phyloP scores from a whole-genome alignment of 202 grass and related monocot species.

The Schoenoplectus triqueter region DNA sequence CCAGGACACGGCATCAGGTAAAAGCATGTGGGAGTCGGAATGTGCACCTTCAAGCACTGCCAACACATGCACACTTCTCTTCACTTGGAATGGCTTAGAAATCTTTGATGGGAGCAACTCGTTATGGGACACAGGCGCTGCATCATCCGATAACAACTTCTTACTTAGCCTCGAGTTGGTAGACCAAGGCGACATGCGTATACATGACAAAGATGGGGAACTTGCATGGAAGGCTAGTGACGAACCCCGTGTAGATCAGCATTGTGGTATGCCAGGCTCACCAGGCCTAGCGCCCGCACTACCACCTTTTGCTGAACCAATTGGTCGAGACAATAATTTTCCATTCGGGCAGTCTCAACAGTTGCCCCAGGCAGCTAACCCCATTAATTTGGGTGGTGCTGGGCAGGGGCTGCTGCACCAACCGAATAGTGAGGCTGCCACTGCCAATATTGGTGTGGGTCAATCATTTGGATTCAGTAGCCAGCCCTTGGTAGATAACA shows the following conservation, averaged over 20 bases:
- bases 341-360: slow-evolving; percentile 52
- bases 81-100: slow-evolving; percentile 72
- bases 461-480: slow-evolving; percentile 58
- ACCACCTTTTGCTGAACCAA: slow-evolving; percentile 66
- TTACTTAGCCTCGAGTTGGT: slow-evolving; percentile 72
- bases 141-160: slow-evolving; percentile 60
- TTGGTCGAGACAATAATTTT: slow-evolving; percentile 50
- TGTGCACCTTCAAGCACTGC: slow-evolving; percentile 67
- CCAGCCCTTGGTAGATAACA: slow-evolving; percentile 78
- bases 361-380: background rate
- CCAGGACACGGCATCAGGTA: slow-evolving; percentile 25
- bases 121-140: slow-evolving; percentile 65
- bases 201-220: slow-evolving; percentile 82
- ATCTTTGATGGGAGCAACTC: slow-evolving; percentile 79
- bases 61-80: slow-evolving; percentile 70
- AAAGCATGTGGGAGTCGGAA: slow-evolving; percentile 83
- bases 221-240: slow-evolving; percentile 87
- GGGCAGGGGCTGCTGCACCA: slow-evolving; percentile 22
- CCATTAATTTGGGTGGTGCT: background rate
- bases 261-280: slow-evolving; percentile 66
- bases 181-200: slow-evolving; percentile 87
- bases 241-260: slow-evolving; percentile 55
- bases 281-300: slow-evolving; percentile 53
- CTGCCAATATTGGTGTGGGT: slow-evolving; percentile 36
- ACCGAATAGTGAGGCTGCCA: slow-evolving; percentile 20